Evolutionary conservation across 345 rosid species (phyloP).

Genomic region (Arabis alpina): DNA sequence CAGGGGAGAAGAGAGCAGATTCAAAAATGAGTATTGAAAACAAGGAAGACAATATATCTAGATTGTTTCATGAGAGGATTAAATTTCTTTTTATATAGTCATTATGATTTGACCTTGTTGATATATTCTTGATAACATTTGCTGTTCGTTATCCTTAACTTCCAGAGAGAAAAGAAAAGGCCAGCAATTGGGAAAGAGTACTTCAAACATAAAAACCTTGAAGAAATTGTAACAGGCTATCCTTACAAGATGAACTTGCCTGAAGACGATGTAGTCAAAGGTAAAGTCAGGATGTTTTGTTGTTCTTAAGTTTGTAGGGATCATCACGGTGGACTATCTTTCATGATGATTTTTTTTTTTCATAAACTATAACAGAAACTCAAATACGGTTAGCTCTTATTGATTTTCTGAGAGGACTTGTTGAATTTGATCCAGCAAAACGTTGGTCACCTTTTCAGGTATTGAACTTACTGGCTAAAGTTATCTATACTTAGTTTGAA

Average conservation of each 20-base stretch:
- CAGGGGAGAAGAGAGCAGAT: background rate
- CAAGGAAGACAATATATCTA: conserved; percentile 11
- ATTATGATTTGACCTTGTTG: conserved; percentile 19
- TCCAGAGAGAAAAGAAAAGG: conserved; percentile 86
- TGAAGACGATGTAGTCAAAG: conserved; percentile 76
- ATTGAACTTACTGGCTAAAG: conserved; percentile 23
- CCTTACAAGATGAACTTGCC: conserved; percentile 85
- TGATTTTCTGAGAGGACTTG: conserved; percentile 97
- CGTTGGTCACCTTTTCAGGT: conserved; percentile 99
- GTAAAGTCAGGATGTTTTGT: conserved; percentile 49
- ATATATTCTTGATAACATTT: conserved; percentile 6
- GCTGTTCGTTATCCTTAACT: conserved; percentile 30
- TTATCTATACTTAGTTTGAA: background rate
- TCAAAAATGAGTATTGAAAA: conserved; percentile 5
- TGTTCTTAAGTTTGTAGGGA: conserved; percentile 20
- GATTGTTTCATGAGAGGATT: conserved; percentile 9
- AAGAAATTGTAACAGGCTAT: conserved; percentile 82
- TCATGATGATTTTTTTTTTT: conserved; percentile 37
- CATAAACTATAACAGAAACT: conserved; percentile 59
- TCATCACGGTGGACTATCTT: conserved; percentile 21
- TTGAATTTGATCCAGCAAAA: conserved; percentile 98
- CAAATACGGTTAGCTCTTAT: conserved; percentile 86
- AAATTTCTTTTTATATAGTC: conserved; percentile 1
- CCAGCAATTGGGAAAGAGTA: conserved; percentile 93
- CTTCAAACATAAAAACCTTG: conserved; percentile 89